Evolutionary conservation across 345 rosid genomes (phyloP).

Genomic region (Hirschfeldia incana): DNA sequence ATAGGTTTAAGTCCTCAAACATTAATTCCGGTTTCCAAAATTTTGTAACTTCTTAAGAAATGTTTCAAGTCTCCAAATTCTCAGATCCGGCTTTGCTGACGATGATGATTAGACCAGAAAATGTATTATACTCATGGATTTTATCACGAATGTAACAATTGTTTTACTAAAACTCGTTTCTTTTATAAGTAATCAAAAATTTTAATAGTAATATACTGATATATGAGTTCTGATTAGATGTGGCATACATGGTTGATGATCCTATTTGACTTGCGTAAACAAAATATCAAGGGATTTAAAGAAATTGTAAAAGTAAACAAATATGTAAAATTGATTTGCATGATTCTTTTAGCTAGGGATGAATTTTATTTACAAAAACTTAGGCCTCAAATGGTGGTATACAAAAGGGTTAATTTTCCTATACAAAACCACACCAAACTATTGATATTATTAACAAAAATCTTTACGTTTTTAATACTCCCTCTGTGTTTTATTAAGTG

Average conservation of each 20-base stretch:
- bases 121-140: background rate
- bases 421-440: no score
- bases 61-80: no score
- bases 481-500: no score
- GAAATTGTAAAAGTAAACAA: background rate
- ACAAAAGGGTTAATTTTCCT: no score
- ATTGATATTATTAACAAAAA: no score
- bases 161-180: background rate
- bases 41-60: no score
- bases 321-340: background rate
- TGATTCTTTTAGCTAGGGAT: background rate
- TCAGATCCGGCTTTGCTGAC: no score
- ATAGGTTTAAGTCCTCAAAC: no score
- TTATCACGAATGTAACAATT: background rate
- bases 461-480: no score
- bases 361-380: background rate
- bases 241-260: background rate
- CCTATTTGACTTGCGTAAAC: background rate
- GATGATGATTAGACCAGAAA: background rate
- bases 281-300: background rate
- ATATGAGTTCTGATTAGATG: background rate
- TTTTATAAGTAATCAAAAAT: background rate
- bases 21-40: no score
- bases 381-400: no score
- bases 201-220: no score